phyloP scores from a whole-genome alignment of 2,329 filamentous ascomycete genomes.

The Botrytis byssoidea region DNA sequence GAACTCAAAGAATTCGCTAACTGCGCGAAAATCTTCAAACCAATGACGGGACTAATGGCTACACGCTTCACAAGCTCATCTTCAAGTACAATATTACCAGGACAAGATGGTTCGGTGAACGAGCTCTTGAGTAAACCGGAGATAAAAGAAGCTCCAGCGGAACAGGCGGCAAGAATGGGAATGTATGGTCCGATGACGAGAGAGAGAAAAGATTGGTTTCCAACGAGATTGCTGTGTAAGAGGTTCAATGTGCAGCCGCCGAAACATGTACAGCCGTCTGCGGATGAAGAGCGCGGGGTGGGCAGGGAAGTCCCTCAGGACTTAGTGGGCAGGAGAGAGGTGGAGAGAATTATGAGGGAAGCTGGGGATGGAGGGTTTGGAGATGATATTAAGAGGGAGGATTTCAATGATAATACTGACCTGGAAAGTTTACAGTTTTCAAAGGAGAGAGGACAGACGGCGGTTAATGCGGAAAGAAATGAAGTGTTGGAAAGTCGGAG shows the following conservation, averaged over 20 bases:
- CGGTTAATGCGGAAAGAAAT: conserved; percentile 72
- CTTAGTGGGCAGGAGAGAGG: conserved; percentile 52
- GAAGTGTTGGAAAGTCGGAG: conserved; percentile 72
- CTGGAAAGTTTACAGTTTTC: not conserved
- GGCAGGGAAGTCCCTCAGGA: conserved; percentile 40
- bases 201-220: conserved; percentile 68
- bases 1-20: conserved; percentile 75
- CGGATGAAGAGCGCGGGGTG: conserved; percentile 35
- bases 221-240: conserved; percentile 85
- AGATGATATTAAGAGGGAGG: conserved; percentile 30
- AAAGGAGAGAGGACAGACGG: conserved; percentile 30
- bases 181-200: conserved; percentile 94
- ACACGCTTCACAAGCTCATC: conserved; percentile 81
- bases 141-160: conserved; percentile 71
- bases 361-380: conserved; percentile 37
- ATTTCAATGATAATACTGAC: not conserved
- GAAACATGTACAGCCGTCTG: conserved; percentile 57
- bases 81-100: conserved; percentile 32
- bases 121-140: conserved; percentile 48
- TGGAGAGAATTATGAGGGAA: conserved; percentile 55
- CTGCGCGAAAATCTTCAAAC: conserved; percentile 80
- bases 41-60: conserved; percentile 89
- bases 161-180: conserved; percentile 81
- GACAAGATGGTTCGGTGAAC: conserved; percentile 38
- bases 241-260: conserved; percentile 86